A percentile compares a stretch with the other conserved stretches of the same genome.
Conservation (phyloP, 2,329 filamentous ascomycete species). For the Teratosphaeria zuluensis region DNA sequence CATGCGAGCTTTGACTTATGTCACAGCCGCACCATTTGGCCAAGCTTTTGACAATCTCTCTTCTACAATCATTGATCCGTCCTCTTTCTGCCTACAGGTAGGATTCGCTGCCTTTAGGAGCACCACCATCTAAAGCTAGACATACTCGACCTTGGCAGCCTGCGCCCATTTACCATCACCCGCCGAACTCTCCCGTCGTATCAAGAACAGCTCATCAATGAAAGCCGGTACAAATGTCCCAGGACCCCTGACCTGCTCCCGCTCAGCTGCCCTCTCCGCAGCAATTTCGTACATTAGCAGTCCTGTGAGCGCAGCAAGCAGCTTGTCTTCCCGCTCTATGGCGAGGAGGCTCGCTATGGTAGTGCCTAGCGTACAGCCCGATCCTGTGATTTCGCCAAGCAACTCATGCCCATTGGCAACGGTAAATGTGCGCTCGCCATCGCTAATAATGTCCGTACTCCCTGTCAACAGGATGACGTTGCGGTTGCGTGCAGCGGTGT, state of each 20-base stretch:
- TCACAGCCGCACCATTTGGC: not conserved
- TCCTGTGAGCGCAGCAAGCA: slow-evolving; percentile 64
- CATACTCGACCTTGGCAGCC: slow-evolving; percentile 39
- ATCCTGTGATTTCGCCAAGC: slow-evolving; percentile 61
- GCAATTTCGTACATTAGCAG: slow-evolving; percentile 70
- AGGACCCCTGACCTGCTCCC: slow-evolving; percentile 61
- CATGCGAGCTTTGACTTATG: not conserved
- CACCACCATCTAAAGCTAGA: not conserved
- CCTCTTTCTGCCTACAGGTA: too few species aligned
- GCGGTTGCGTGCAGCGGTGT: slow-evolving; percentile 57
- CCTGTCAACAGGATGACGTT: slow-evolving; percentile 79
- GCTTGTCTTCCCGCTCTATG: slow-evolving; percentile 50
- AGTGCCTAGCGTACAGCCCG: slow-evolving; percentile 76
- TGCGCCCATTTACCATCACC: slow-evolving; percentile 45
- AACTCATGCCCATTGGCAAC: slow-evolving; percentile 68
- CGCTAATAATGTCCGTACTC: slow-evolving; percentile 63
- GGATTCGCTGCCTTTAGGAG: too few species aligned
- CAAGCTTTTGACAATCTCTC: not conserved
- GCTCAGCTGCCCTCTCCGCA: slow-evolving; percentile 54
- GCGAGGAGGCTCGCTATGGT: slow-evolving; percentile 67
- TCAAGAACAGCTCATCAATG: slow-evolving; percentile 56
- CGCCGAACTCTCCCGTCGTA: slow-evolving; percentile 39
- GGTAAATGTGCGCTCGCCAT: slow-evolving; percentile 57
- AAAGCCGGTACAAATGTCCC: slow-evolving; percentile 82
- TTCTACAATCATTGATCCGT: too few species aligned